Conservation (phyloP, 2,329 filamentous ascomycete species). For the Cladosporium sp. region DNA sequence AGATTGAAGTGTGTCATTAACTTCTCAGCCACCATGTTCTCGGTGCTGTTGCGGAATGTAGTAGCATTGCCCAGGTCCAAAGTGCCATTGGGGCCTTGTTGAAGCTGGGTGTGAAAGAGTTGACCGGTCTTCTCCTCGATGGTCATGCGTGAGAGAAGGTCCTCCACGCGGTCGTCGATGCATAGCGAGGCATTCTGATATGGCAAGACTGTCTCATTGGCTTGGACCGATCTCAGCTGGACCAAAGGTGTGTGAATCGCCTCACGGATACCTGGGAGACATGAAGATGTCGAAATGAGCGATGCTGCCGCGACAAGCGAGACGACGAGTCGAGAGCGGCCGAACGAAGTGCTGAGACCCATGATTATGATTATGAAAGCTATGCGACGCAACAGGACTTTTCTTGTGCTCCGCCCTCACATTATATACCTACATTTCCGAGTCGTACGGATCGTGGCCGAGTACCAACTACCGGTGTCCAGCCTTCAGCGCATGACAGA, state of each 20-base stretch:
- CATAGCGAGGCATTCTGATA: slow-evolving; percentile 38
- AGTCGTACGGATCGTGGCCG: not conserved
- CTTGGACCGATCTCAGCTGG: not conserved
- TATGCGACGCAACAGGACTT: not conserved
- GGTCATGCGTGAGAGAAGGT: slow-evolving; percentile 45
- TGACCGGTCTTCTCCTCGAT: slow-evolving; percentile 48
- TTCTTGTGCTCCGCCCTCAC: not conserved
- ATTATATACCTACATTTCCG: not conserved
- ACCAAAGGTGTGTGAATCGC: not conserved
- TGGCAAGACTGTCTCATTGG: slow-evolving; percentile 18
- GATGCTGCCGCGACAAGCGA: slow-evolving; percentile 3
- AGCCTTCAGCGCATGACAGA: not conserved
- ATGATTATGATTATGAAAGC: not conserved
- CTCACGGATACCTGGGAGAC: slow-evolving; percentile 2
- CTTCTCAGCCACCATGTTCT: slow-evolving; percentile 34
- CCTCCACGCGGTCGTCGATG: slow-evolving; percentile 46
- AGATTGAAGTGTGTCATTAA: slow-evolving; percentile 47
- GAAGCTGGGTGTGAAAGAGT: slow-evolving; percentile 42
- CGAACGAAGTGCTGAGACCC: slow-evolving; percentile 1
- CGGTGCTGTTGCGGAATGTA: slow-evolving; percentile 25
- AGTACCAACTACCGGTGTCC: slow-evolving; percentile 4
- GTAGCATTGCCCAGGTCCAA: slow-evolving; percentile 21
- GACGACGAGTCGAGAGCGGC: not conserved
- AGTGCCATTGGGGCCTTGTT: slow-evolving; percentile 32
- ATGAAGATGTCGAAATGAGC: slow-evolving; percentile 1